These are phyloP conservation scores for Pichia exigua DNA, from an alignment of 805 yeast genomes.

Conservation along the genomic window DNA sequence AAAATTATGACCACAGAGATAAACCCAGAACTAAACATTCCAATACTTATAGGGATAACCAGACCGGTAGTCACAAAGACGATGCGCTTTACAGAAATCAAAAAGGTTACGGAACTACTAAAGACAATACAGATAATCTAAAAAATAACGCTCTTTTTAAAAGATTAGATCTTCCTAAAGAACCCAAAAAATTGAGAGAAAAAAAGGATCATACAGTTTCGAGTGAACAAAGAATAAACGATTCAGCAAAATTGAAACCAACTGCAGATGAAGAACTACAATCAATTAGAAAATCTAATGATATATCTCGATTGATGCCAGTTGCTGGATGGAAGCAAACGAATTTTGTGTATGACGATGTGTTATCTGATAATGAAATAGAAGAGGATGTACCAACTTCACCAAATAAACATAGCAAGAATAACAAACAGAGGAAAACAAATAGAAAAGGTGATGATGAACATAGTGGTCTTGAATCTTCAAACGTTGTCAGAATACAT, in stretches of 20 bases:
- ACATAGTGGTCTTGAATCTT: neutral
- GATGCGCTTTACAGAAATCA: neutral
- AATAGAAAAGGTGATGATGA: neutral
- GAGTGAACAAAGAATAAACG: neutral
- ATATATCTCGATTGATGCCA: constrained; percentile 8
- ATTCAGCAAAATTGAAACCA: constrained; percentile 7
- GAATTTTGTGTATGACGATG: constrained; percentile 2
- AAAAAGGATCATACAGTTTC: neutral
- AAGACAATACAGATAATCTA: neutral
- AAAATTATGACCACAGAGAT: too few relatives aligned
- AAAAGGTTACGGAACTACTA: neutral
- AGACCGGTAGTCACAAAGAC: neutral
- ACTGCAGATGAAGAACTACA: constrained; percentile 1
- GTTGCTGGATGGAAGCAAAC: constrained; percentile 7
- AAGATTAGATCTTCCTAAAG: neutral
- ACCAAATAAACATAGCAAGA: neutral
- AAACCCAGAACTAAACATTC: too few relatives aligned
- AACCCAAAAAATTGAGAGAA: neutral
- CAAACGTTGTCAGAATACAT: neutral
- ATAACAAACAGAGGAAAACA: neutral
- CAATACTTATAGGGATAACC: neutral
- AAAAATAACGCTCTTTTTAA: neutral
- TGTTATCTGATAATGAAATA: constrained; percentile 4
- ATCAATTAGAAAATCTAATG: neutral
- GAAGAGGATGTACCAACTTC: neutral